phyloP scores from a whole-genome alignment of 208 protist genomes.

The Leishmania tropica region DNA sequence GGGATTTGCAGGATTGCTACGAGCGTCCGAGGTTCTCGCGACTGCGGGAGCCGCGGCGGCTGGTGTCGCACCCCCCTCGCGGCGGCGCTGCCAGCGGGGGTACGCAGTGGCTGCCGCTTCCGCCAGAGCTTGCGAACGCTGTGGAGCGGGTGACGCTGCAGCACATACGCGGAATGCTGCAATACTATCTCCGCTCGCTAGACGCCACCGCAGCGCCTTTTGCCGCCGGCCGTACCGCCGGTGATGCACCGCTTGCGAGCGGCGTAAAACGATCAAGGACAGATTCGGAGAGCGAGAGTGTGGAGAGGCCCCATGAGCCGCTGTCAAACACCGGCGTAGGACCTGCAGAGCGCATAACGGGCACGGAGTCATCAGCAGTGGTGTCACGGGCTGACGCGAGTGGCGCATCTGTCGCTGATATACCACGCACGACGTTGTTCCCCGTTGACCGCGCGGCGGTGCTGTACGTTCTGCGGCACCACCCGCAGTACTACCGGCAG shows the following conservation, averaged over 20 bases:
- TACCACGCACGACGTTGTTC: constrained; percentile 47
- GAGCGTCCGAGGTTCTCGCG: constrained; percentile 17
- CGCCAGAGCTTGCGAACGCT: constrained; percentile 29
- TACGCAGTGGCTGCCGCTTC: constrained; percentile 19
- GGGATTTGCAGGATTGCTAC: constrained; percentile 62
- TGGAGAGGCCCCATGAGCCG: neutral
- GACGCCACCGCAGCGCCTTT: neutral
- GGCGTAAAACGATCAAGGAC: neutral
- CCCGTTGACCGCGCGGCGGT: constrained; percentile 46
- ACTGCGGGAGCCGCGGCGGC: constrained; percentile 7
- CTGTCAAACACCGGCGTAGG: neutral
- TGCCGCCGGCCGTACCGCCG: neutral
- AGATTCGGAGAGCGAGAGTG: neutral
- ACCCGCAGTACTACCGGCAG: constrained; percentile 63
- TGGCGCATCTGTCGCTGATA: neutral
- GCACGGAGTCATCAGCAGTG: neutral
- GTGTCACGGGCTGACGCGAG: neutral
- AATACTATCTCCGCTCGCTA: constrained; percentile 52
- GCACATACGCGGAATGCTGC: constrained; percentile 55
- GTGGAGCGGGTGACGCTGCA: constrained; percentile 32
- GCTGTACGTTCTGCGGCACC: constrained; percentile 65
- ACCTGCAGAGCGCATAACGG: neutral
- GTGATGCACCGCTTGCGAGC: neutral
- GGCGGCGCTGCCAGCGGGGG: neutral
- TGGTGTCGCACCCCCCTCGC: constrained; percentile 1